Conservation (phyloP, 805 yeast genomes). For the Spathaspora girioi region DNA sequence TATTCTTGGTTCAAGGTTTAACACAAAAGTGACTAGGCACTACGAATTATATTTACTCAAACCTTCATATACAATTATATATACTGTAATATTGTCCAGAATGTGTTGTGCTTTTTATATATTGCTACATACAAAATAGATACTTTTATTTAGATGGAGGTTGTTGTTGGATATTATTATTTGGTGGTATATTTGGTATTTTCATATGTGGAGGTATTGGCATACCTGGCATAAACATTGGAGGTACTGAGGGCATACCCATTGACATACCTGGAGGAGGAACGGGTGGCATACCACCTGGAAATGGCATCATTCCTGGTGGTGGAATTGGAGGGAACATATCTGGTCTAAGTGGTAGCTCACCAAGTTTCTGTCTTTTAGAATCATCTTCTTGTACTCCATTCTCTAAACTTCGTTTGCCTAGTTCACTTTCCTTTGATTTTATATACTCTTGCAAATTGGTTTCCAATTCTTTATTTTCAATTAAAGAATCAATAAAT, state of each 20-base stretch:
- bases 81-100: too few relatives aligned
- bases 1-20: too few relatives aligned
- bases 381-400: slow-evolving; percentile 18
- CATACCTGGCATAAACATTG: slow-evolving; percentile 7
- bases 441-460: slow-evolving; percentile 52
- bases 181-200: neutral
- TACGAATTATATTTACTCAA: too few relatives aligned
- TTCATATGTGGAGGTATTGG: neutral
- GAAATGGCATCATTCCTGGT: slow-evolving; percentile 12
- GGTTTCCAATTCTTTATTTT: slow-evolving; percentile 56
- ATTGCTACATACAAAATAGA: neutral
- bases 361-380: slow-evolving; percentile 22
- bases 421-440: slow-evolving; percentile 27
- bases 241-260: neutral
- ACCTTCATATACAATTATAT: too few relatives aligned
- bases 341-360: neutral
- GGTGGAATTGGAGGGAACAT: slow-evolving; percentile 7
- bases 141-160: neutral
- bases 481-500: slow-evolving; percentile 65
- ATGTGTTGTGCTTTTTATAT: neutral
- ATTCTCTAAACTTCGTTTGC: slow-evolving; percentile 29
- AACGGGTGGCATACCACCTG: slow-evolving; percentile 10
- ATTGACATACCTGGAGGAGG: slow-evolving; percentile 16
- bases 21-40: too few relatives aligned
- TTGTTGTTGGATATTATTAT: neutral